A percentile compares a stretch with the other conserved stretches of the same genome.
Conservation (phyloP, 2,329 filamentous ascomycete genomes). For the Chaetothyriales sp. region DNA sequence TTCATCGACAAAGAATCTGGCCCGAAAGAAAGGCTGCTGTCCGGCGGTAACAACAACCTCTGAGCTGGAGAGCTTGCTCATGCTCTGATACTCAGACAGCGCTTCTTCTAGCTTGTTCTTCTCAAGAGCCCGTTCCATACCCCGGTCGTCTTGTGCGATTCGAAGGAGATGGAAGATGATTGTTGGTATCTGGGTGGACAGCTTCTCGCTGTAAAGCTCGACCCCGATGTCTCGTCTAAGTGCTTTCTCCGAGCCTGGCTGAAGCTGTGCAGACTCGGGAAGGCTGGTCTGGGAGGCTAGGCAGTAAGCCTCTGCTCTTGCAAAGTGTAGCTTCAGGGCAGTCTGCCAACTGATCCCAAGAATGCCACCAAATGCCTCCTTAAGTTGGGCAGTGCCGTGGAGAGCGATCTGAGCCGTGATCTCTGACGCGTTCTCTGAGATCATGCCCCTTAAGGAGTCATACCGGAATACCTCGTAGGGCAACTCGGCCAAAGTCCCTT, state of each 20-base stretch:
- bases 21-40: conserved; percentile 76
- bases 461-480: conserved; percentile 82
- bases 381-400: conserved; percentile 52
- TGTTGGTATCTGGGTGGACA: conserved; percentile 57
- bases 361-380: conserved; percentile 40
- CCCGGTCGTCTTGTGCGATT: conserved; percentile 61
- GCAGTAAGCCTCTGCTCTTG: conserved; percentile 67
- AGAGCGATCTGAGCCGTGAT: conserved; percentile 67
- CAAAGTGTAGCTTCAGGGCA: conserved; percentile 54
- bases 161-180: conserved; percentile 64
- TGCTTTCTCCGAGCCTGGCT: conserved; percentile 46
- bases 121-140: conserved; percentile 51
- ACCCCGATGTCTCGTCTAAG: conserved; percentile 56
- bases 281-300: conserved; percentile 57
- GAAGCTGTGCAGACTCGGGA: conserved; percentile 27
- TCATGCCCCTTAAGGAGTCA: conserved; percentile 48
- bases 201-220: conserved; percentile 45
- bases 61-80: conserved; percentile 55
- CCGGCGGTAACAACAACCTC: conserved; percentile 51
- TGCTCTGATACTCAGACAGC: conserved; percentile 40
- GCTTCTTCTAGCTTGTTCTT: conserved; percentile 32
- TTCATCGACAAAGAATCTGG: conserved; percentile 59
- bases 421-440: conserved; percentile 59
- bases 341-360: conserved; percentile 41
- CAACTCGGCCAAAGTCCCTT: conserved; percentile 51